Percentiles rank a stretch among this genome's conserved stretches.
These are phyloP conservation scores for Populus tremula DNA, from an alignment of 345 rosid species.

Conservation along the genomic window DNA sequence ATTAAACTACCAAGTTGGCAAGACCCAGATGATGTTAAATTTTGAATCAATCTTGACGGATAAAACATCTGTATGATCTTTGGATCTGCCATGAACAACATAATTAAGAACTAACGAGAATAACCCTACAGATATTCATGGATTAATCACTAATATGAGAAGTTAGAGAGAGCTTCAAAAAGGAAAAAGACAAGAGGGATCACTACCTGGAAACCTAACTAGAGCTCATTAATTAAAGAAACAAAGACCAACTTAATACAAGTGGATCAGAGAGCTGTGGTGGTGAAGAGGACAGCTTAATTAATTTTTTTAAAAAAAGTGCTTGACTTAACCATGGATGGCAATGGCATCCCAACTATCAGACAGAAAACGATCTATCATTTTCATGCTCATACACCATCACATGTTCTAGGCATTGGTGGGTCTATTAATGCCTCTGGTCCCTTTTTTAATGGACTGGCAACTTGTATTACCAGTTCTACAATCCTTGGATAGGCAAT, in stretches of 20 bases:
- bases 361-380: background rate
- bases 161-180: background rate
- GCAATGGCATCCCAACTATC: background rate
- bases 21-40: background rate
- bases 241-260: background rate
- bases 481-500: background rate
- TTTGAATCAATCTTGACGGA: background rate
- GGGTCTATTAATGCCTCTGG: background rate
- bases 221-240: background rate
- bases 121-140: background rate
- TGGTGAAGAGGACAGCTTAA: background rate
- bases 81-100: background rate
- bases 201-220: background rate
- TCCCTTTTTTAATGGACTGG: background rate
- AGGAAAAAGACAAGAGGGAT: background rate
- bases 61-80: background rate
- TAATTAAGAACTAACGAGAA: background rate
- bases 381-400: background rate
- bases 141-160: background rate
- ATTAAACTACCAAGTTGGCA: background rate
- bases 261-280: background rate
- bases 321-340: background rate
- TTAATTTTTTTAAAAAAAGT: background rate
- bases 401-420: conserved; percentile 10
- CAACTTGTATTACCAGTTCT: background rate